Conservation (phyloP, 106 monocot species). For the Dendrobium nobile region DNA sequence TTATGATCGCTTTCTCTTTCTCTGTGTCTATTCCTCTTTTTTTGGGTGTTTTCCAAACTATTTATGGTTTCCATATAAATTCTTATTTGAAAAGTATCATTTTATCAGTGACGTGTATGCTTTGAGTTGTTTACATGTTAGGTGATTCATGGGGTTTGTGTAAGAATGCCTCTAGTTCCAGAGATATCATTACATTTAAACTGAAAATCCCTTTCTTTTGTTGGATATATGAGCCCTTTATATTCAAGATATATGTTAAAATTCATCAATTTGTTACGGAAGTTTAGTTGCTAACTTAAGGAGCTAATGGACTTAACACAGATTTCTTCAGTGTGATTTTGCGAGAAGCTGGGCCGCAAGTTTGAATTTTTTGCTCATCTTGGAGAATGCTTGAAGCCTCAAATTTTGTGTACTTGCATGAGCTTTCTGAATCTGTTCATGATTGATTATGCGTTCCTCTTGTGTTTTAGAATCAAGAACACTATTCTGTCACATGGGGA, state of each 20-base stretch:
- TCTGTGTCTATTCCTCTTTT: no score
- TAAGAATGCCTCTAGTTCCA: no score
- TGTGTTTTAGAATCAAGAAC: conserved; percentile 5
- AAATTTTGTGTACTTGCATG: background rate
- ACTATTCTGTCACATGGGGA: conserved; percentile 14
- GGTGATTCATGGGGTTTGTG: no score
- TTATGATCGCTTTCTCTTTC: no score
- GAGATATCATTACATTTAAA: no score
- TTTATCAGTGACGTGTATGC: no score
- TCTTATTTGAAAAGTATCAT: no score
- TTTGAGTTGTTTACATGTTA: no score
- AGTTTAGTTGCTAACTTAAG: background rate
- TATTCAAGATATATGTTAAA: background rate
- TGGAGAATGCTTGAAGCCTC: background rate
- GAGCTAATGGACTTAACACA: background rate
- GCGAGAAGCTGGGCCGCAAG: background rate
- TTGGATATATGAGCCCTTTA: background rate
- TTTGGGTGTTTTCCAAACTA: no score
- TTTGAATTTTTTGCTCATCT: background rate
- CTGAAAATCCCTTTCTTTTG: background rate
- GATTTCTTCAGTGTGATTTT: background rate
- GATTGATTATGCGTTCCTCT: conserved; percentile 3
- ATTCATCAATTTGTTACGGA: background rate
- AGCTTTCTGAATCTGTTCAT: background rate
- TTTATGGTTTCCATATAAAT: no score